phyloP scores from a whole-genome alignment of 495 filamentous ascomycete species.

The Delitschia confertaspora region DNA sequence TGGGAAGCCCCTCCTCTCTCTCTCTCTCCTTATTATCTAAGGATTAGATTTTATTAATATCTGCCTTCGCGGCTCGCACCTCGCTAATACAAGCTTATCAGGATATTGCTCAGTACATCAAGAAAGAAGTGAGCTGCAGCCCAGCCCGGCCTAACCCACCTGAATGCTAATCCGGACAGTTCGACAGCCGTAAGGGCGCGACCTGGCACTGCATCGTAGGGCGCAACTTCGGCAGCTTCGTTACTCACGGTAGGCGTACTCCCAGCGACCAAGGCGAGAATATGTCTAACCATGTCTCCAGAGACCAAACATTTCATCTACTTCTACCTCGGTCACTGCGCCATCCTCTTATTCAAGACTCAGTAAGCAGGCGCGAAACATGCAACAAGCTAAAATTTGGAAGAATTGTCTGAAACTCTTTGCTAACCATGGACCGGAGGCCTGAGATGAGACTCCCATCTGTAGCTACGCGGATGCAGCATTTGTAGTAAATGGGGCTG shows the following conservation, averaged over 20 bases:
- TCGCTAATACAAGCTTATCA: constrained; percentile 35
- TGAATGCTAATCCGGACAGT: constrained; percentile 41
- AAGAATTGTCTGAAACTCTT: too few relatives aligned
- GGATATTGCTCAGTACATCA: constrained; percentile 97
- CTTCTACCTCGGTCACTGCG: constrained; percentile 98
- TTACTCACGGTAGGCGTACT: constrained; percentile 76
- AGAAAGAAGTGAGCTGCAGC: constrained; percentile 64
- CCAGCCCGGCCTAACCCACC: neutral
- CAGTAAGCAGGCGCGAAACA: constrained; percentile 46
- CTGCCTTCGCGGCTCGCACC: neutral
- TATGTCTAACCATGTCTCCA: constrained; percentile 32
- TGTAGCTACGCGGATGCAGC: too few relatives aligned
- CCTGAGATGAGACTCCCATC: too few relatives aligned
- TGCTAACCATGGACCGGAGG: too few relatives aligned
- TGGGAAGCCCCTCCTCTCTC: neutral
- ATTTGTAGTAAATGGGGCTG: too few relatives aligned
- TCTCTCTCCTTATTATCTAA: neutral
- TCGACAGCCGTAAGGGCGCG: constrained; percentile 81
- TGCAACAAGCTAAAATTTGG: too few relatives aligned
- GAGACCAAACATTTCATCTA: constrained; percentile 99
- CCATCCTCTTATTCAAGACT: constrained; percentile 98
- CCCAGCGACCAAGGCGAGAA: neutral
- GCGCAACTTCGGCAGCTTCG: constrained; percentile 97
- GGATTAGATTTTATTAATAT: too few relatives aligned
- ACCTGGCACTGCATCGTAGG: constrained; percentile 99